Evolutionary conservation across 225 moss, liverwort and hornwort species (phyloP), one percentile per base, ranked within the genome.

Genomic region (Neckera pumila): DNA sequence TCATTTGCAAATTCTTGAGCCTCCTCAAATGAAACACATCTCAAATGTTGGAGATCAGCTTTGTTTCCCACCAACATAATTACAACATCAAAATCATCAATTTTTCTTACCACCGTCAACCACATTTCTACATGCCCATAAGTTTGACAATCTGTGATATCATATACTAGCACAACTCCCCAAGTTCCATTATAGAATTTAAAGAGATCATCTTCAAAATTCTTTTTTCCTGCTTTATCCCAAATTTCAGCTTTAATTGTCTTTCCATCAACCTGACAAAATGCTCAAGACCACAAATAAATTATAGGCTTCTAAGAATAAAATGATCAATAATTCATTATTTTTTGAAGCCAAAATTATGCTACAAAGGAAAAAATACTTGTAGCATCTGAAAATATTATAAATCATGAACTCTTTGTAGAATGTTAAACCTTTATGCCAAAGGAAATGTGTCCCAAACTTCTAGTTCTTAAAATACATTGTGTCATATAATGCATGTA

Each of bases 401-500:
- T 58, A 5, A 70, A 33, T 40, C 10, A 71, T 15, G 2, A 23
- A 40, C 1, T 57, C 31, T 3, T 20, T 38, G 1, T 84, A 22
- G 3, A 71, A 71, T 42, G 14, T 40, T 33, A 70, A 56, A 33
- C 6, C 11, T 70, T 40, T 5, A 71, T 7, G 10, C 30, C 22
- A 71, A 84, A 53, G 17, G 18, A 3, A 20, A 45, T 9, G 5
- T 54, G 2, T 67, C 8, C 3, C 6, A 9, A 67, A 49, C 26
- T 6, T 75, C 8, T n/a, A 49, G 2, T 36, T n/a, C 20, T 21
- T 1, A 12, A 51, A 14, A 13, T 30, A 19, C 30, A 42, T 5
- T 38, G 11, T 1, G 0, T 10, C 5, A n/a, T 47, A 3, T 27
- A 19, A 13, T 38, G 14, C 3, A 1, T 19, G 0, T n/a, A 3